These are phyloP conservation scores for Cryphonectria japonica DNA, from an alignment of 2,329 filamentous ascomycete genomes.

Conservation along the genomic window DNA sequence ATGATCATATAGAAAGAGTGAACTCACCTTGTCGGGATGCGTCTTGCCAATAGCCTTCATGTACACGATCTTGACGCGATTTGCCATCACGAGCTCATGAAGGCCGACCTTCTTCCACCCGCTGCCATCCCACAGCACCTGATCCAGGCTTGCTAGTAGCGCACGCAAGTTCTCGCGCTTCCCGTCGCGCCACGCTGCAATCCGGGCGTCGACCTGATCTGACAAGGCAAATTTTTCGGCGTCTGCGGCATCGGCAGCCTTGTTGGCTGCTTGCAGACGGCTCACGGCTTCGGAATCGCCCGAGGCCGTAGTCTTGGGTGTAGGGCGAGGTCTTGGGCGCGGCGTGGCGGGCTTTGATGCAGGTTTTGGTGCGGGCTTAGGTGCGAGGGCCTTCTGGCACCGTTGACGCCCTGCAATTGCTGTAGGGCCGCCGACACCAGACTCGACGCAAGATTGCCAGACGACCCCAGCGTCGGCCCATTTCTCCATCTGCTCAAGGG, in stretches of 20 bases:
- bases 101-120: constrained; percentile 95
- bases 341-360: constrained; percentile 40
- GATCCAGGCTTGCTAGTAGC: constrained; percentile 82
- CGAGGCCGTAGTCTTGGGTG: constrained; percentile 46
- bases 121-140: constrained; percentile 86
- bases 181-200: constrained; percentile 83
- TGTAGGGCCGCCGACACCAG: constrained; percentile 80
- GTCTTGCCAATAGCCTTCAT: constrained; percentile 99
- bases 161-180: constrained; percentile 93
- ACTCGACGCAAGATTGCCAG: constrained; percentile 84
- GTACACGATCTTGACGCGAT: constrained; percentile 95
- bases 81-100: constrained; percentile 88
- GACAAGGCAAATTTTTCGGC: constrained; percentile 90
- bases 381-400: constrained; percentile 83
- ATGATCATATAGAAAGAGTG: constrained; percentile 20
- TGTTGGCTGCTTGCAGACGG: constrained; percentile 80
- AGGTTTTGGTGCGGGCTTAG: constrained; percentile 58
- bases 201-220: constrained; percentile 80
- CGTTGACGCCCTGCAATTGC: constrained; percentile 85
- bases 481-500: constrained; percentile 91
- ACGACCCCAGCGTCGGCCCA: constrained; percentile 82
- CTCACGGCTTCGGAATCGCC: constrained; percentile 76
- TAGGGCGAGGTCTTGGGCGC: constrained; percentile 50
- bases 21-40: constrained; percentile 93
- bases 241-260: constrained; percentile 82